Conservation (phyloP, 345 rosid species). For the Ceriops decandra region DNA sequence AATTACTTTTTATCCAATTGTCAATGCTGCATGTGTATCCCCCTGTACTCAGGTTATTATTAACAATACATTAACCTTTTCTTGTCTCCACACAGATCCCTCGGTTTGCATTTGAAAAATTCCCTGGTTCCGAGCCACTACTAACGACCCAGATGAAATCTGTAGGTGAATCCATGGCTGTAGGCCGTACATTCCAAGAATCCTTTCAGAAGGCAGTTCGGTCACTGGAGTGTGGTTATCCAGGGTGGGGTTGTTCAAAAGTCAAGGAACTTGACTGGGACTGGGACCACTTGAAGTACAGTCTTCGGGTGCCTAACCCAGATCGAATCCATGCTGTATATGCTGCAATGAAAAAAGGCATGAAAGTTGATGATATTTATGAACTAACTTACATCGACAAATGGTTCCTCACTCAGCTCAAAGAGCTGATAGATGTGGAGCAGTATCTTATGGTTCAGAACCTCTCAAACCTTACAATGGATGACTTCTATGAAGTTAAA, state of each 20-base stretch:
- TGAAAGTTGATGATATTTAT: slow-evolving; percentile 76
- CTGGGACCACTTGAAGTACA: slow-evolving; percentile 84
- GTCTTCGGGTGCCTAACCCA: slow-evolving; percentile 84
- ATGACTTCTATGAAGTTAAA: slow-evolving; percentile 76
- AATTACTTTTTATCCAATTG: neutral
- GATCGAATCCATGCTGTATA: slow-evolving; percentile 79
- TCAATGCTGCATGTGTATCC: neutral
- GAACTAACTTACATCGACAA: slow-evolving; percentile 84
- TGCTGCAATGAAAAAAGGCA: slow-evolving; percentile 96
- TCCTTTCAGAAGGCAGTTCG: slow-evolving; percentile 94
- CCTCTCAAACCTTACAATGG: slow-evolving; percentile 67
- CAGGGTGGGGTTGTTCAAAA: slow-evolving; percentile 87
- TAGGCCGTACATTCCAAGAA: slow-evolving; percentile 94
- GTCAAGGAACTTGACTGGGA: slow-evolving; percentile 84
- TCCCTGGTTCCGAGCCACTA: slow-evolving; percentile 89
- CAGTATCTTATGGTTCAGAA: slow-evolving; percentile 62
- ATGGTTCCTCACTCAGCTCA: slow-evolving; percentile 93
- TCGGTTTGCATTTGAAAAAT: slow-evolving; percentile 95
- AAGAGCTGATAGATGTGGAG: slow-evolving; percentile 82
- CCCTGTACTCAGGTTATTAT: neutral
- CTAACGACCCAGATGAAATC: slow-evolving; percentile 97
- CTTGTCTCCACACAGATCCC: slow-evolving; percentile 52
- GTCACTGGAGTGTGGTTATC: slow-evolving; percentile 76
- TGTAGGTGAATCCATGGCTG: slow-evolving; percentile 93
- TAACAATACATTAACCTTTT: neutral